These are phyloP conservation scores for Lumnitzera racemosa DNA, from an alignment of 345 rosid genomes.

Conservation along the genomic window DNA sequence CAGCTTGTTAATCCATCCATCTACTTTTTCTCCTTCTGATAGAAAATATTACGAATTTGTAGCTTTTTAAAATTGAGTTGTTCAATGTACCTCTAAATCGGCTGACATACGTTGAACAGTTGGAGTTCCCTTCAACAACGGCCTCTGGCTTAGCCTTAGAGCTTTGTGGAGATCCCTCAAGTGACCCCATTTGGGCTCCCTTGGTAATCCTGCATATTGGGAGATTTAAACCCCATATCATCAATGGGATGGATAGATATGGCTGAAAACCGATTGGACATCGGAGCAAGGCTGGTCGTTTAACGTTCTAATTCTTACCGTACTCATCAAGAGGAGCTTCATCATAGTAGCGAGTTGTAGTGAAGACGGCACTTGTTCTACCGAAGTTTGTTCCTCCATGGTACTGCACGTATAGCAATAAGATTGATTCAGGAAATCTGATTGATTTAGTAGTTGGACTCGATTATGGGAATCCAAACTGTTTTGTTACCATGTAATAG, in stretches of 20 bases:
- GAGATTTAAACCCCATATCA: no score
- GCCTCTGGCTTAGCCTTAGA: conserved; percentile 23
- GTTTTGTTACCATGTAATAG: conserved; percentile 40
- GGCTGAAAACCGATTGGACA: not conserved
- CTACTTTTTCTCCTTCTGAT: not conserved
- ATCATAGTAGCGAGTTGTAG: conserved; percentile 44
- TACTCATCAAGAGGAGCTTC: conserved; percentile 50
- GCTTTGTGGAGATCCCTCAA: conserved; percentile 41
- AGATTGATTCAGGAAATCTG: no score
- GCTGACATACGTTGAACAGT: conserved; percentile 14
- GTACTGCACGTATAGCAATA: conserved; percentile 16
- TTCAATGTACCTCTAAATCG: conserved; percentile 21
- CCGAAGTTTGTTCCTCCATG: conserved; percentile 48
- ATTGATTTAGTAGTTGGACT: no score
- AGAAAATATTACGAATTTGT: no score
- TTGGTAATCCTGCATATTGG: conserved; percentile 19
- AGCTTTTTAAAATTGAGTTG: not conserved
- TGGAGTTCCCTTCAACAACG: conserved; percentile 33
- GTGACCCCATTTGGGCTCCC: conserved; percentile 51
- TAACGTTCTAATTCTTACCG: conserved; percentile 14
- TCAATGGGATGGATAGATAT: no score
- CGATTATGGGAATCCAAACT: no score
- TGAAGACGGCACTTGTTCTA: conserved; percentile 33
- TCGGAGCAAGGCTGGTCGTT: no score
- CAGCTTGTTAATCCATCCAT: not conserved